Conservation (phyloP, 257 asterid genomes). For the Jasminum sambac region DNA sequence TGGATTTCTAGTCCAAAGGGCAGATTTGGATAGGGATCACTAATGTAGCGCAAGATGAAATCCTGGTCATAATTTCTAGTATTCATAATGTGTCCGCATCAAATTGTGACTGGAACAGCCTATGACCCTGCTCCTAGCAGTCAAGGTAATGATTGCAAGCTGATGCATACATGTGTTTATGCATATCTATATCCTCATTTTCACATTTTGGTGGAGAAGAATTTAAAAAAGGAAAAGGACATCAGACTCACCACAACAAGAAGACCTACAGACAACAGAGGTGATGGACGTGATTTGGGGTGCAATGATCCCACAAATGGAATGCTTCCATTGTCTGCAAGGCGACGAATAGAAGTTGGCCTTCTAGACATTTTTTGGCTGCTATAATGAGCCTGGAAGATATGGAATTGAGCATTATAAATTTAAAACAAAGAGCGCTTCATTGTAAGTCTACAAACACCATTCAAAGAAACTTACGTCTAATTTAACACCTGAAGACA, state of each 20-base stretch:
- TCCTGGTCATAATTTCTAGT: not conserved
- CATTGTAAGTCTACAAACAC: not conserved
- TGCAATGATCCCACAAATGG: slow-evolving; percentile 80
- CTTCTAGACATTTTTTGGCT: slow-evolving; percentile 70
- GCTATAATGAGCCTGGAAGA: slow-evolving; percentile 31
- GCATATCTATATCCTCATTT: not conserved
- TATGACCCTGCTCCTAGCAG: not conserved
- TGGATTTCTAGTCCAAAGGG: not conserved
- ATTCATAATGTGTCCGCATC: not conserved
- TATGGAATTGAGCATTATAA: slow-evolving; percentile 20
- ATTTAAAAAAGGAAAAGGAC: slow-evolving; percentile 10
- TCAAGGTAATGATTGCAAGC: not conserved
- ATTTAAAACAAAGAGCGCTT: slow-evolving; percentile 2
- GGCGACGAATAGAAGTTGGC: slow-evolving; percentile 66
- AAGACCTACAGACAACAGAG: slow-evolving; percentile 70
- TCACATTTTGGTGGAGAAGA: not conserved
- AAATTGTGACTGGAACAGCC: not conserved
- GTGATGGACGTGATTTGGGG: slow-evolving; percentile 80
- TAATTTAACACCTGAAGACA: not conserved
- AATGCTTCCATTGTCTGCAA: slow-evolving; percentile 58
- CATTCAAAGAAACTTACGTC: slow-evolving; percentile 2
- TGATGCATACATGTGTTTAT: not conserved
- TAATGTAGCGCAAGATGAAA: not conserved
- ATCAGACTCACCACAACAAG: slow-evolving; percentile 60
- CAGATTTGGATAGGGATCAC: not conserved